Conservation (phyloP, 306 rosid species). For the Lathyrus tuberosus region DNA sequence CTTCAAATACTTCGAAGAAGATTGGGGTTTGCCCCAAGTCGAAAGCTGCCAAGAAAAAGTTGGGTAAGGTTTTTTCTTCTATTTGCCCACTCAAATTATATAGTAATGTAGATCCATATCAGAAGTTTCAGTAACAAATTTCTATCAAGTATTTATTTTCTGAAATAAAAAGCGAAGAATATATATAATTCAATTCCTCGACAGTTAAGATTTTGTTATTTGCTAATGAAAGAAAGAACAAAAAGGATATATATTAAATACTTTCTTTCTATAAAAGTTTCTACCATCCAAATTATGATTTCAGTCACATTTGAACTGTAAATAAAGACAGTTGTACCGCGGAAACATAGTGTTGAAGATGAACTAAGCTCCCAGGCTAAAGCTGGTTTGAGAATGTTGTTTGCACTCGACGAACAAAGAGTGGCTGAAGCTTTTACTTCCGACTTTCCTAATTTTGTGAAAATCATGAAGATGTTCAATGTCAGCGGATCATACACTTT, state of each 20-base stretch:
- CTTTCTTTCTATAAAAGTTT: slow-evolving; percentile 30
- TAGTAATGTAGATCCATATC: slow-evolving; percentile 13
- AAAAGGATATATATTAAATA: slow-evolving; percentile 16
- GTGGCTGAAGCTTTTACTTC: slow-evolving; percentile 78
- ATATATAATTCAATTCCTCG: slow-evolving; percentile 13
- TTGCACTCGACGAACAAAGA: slow-evolving; percentile 77
- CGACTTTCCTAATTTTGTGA: slow-evolving; percentile 80
- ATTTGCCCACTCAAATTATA: slow-evolving; percentile 14
- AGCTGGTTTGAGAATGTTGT: slow-evolving; percentile 73
- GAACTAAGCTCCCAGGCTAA: slow-evolving; percentile 60
- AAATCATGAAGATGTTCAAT: slow-evolving; percentile 91
- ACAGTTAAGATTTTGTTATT: slow-evolving; percentile 27
- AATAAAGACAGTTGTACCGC: slow-evolving; percentile 55
- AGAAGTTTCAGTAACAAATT: slow-evolving; percentile 26
- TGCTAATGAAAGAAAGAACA: slow-evolving; percentile 21
- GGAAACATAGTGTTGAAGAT: slow-evolving; percentile 64
- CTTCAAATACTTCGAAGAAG: slow-evolving; percentile 57
- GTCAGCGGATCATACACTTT: slow-evolving; percentile 86
- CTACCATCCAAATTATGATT: slow-evolving; percentile 31
- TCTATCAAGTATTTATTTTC: slow-evolving; percentile 17
- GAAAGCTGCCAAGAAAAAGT: slow-evolving; percentile 58
- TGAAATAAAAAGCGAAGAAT: slow-evolving; percentile 1
- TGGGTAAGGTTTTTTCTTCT: slow-evolving; percentile 64
- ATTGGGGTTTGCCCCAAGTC: slow-evolving; percentile 58
- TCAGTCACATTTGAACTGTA: slow-evolving; percentile 41